These are phyloP conservation scores for Rhynchosporium graminicola DNA, from an alignment of 2,329 filamentous ascomycete genomes.

Conservation along the genomic window DNA sequence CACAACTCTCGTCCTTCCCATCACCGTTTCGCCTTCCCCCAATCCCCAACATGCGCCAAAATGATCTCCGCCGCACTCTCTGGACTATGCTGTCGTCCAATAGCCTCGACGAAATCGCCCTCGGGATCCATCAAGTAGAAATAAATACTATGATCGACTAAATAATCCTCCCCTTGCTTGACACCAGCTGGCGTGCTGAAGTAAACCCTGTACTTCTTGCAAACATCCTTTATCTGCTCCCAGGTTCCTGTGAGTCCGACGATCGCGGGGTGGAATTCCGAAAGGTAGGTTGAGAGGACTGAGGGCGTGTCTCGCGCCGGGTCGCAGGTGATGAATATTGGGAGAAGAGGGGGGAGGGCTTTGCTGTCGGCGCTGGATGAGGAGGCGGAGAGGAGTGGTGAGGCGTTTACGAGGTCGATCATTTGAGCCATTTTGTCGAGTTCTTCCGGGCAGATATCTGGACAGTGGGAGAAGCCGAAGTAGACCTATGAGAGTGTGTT, in stretches of 20 bases:
- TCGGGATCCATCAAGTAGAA: slow-evolving; percentile 99
- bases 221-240: slow-evolving; percentile 89
- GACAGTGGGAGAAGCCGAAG: slow-evolving; percentile 97
- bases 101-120: slow-evolving; percentile 95
- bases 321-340: slow-evolving; percentile 95
- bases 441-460: slow-evolving; percentile 98
- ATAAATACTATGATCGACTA: slow-evolving; percentile 99
- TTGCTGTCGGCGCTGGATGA: slow-evolving; percentile 50
- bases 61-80: slow-evolving; percentile 84
- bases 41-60: slow-evolving; percentile 79
- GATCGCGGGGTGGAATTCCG: slow-evolving; percentile 86
- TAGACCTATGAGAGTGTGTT: slow-evolving; percentile 65
- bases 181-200: slow-evolving; percentile 90
- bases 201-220: slow-evolving; percentile 95
- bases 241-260: slow-evolving; percentile 91
- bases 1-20: neutral
- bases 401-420: slow-evolving; percentile 69
- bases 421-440: slow-evolving; percentile 99
- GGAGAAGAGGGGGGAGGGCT: slow-evolving; percentile 56
- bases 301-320: slow-evolving; percentile 85
- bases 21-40: slow-evolving; percentile 42
- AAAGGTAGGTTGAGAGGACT: slow-evolving; percentile 81
- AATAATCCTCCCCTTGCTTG: slow-evolving; percentile 90
- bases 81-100: slow-evolving; percentile 91
- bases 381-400: slow-evolving; percentile 22